Evolutionary conservation across 2,329 filamentous ascomycete species (phyloP), one percentile per base, ranked within the genome.

Genomic region (Zasmidium angulare): DNA sequence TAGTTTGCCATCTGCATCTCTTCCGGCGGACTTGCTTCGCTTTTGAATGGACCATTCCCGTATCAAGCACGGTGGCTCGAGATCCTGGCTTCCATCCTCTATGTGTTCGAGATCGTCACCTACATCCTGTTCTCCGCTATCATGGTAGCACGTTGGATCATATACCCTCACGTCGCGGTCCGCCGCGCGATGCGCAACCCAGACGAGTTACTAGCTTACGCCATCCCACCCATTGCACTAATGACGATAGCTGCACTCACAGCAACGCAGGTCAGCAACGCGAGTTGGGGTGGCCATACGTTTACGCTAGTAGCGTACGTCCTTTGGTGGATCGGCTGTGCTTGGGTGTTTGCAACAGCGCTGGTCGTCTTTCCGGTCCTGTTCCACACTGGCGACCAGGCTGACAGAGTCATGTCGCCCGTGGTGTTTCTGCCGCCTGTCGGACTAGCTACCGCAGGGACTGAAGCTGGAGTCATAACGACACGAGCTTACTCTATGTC

Each of bases 301-400:
- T 62, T 63, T 14, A 59, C 61, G 2, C n/a, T 65, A 7, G 58
- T 63, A 3, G 55, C 61, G 2, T 65, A 63, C 46, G 58, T 60
- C 3, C 50, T 63, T 10, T 61, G 61, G 57, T 63, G 63, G 61
- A 59, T 63, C 23, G 58, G 61, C 10, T 23, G 52, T 11, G 29
- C 31, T n/a, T 64, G 62, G 62, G 49, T 56, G 19, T 55, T 57
- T 21, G 10, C 51, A 1, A 57, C 55, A 3, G 29, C 52, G 14
- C 6, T 60, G 10, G 57, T 64, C 12, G 60, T 60, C 17, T 36
- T 64, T n/a, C 24, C 58, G 4, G 40, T 46, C 10, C 46, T 62
- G 1, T 60, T 62, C 29, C 56, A 53, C 50, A 60, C 48, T 17
- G 57, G 57, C 21, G 50, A 56, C 11, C 57, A 56, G 26, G 20